Percentiles rank a stretch among this genome's conserved stretches.
phyloP scores from a whole-genome alignment of 352 stramenopile species.

The Phytophthora tentaculata region DNA sequence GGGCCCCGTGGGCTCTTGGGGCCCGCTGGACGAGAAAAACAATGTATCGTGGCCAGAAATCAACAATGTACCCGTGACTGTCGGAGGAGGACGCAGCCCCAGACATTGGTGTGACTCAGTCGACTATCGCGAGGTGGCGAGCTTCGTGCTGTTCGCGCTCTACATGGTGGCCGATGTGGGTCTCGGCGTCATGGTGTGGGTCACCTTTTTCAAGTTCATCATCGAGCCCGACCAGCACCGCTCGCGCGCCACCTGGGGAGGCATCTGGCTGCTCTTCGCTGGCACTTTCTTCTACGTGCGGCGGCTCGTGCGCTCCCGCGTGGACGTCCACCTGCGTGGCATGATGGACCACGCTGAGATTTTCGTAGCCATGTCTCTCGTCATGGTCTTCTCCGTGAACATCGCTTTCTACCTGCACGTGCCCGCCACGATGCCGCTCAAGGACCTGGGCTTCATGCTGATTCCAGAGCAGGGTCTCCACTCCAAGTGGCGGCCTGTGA shows the following conservation, averaged over 20 bases:
- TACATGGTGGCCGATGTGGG: slow-evolving; percentile 50
- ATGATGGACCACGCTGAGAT: slow-evolving; percentile 71
- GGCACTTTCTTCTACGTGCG: slow-evolving; percentile 55
- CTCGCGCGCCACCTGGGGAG: slow-evolving; percentile 53
- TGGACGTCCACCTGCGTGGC: slow-evolving; percentile 46
- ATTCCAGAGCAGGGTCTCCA: slow-evolving; percentile 68
- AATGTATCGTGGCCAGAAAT: slow-evolving; percentile 21
- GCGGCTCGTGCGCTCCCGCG: slow-evolving; percentile 45
- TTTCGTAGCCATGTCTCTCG: slow-evolving; percentile 67
- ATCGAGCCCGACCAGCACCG: slow-evolving; percentile 54
- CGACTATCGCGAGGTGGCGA: slow-evolving; percentile 49
- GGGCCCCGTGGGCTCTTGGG: slow-evolving; percentile 44
- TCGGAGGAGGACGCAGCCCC: slow-evolving; percentile 27
- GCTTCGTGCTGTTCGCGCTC: slow-evolving; percentile 54
- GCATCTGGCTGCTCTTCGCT: slow-evolving; percentile 59
- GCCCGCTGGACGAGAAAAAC: slow-evolving; percentile 42
- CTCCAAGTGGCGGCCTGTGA: slow-evolving; percentile 66
- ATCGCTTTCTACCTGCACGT: slow-evolving; percentile 78
- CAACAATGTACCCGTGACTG: slow-evolving; percentile 5
- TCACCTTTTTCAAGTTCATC: slow-evolving; percentile 75
- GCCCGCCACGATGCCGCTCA: slow-evolving; percentile 57
- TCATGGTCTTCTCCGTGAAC: slow-evolving; percentile 77
- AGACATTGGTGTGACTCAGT: slow-evolving; percentile 40
- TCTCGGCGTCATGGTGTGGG: slow-evolving; percentile 58
- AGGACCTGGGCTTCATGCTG: slow-evolving; percentile 78